Percentiles rank a stretch among this genome's conserved stretches.
Conservation (phyloP, 2,329 filamentous ascomycete species). For the Fusarium subtropicale region DNA sequence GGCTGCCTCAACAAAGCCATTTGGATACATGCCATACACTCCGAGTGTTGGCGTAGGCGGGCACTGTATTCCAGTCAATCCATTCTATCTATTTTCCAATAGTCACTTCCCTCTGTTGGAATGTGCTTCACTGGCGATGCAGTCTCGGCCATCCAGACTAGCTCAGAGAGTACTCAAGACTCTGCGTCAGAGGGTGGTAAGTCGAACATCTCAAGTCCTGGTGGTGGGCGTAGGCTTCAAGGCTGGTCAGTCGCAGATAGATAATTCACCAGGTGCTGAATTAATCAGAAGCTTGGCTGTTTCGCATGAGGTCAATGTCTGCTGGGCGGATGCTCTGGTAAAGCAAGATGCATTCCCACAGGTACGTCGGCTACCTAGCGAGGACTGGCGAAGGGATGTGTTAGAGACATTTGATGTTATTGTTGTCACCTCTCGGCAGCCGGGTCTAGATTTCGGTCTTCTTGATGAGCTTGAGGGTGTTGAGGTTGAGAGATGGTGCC, state of each 20-base stretch:
- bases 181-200: constrained; percentile 33
- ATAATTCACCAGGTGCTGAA: constrained; percentile 59
- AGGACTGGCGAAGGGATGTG: constrained; percentile 52
- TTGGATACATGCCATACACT: constrained; percentile 61
- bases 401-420: constrained; percentile 56
- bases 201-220: constrained; percentile 49
- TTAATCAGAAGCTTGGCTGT: constrained; percentile 52
- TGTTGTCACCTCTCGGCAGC: constrained; percentile 56
- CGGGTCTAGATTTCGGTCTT: constrained; percentile 53
- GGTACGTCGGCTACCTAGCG: constrained; percentile 51
- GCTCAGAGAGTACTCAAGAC: constrained; percentile 49
- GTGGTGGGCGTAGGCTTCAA: constrained; percentile 63
- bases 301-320: constrained; percentile 53
- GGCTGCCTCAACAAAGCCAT: constrained; percentile 63
- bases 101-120: constrained; percentile 59
- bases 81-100: constrained; percentile 62
- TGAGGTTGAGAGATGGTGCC: constrained; percentile 55
- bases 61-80: constrained; percentile 67
- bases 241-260: constrained; percentile 57
- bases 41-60: constrained; percentile 64
- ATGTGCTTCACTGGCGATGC: constrained; percentile 56
- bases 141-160: constrained; percentile 54
- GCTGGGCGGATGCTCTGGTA: constrained; percentile 57
- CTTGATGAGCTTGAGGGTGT: constrained; percentile 52
- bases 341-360: constrained; percentile 54